phyloP scores from a whole-genome alignment of 2,329 filamentous ascomycete species.

The Neurospora crassa region DNA sequence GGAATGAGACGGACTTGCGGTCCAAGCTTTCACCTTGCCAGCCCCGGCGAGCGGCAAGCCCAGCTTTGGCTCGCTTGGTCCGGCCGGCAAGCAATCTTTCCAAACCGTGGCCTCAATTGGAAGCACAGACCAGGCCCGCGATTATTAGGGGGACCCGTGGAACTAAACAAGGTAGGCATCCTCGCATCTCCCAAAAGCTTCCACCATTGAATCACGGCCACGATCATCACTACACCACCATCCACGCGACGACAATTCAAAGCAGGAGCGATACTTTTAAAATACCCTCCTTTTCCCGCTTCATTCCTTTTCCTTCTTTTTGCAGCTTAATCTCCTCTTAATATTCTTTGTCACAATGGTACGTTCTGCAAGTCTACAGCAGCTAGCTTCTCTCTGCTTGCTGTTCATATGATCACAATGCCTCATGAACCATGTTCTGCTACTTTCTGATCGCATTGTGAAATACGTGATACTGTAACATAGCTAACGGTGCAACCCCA shows the following conservation, averaged over 20 bases:
- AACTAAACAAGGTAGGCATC: slow-evolving; percentile 17
- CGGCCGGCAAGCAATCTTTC: slow-evolving; percentile 11
- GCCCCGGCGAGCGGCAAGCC: not conserved
- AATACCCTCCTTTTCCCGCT: slow-evolving; percentile 6
- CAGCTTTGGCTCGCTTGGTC: not conserved
- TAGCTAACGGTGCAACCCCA: slow-evolving; percentile 10
- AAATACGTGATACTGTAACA: not conserved
- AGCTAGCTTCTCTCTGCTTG: not conserved
- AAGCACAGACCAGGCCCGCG: slow-evolving; percentile 25
- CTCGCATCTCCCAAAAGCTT: slow-evolving; percentile 27
- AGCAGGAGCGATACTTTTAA: not conserved
- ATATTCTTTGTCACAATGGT: slow-evolving; percentile 13
- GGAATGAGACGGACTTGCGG: slow-evolving; percentile 13
- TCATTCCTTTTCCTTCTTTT: slow-evolving; percentile 6
- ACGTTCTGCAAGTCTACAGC: not conserved
- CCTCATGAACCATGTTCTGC: not conserved
- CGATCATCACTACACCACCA: slow-evolving; percentile 20
- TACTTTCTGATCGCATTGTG: not conserved
- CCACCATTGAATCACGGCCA: slow-evolving; percentile 15
- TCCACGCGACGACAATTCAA: slow-evolving; percentile 8
- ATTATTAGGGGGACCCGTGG: slow-evolving; percentile 21
- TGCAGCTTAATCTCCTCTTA: slow-evolving; percentile 11
- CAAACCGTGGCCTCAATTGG: slow-evolving; percentile 31
- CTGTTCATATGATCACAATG: not conserved
- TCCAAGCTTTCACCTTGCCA: not conserved